Evolutionary conservation across 2,329 filamentous ascomycete genomes (phyloP), one percentile per base, ranked within the genome.

Genomic region (Saccharata proteae): DNA sequence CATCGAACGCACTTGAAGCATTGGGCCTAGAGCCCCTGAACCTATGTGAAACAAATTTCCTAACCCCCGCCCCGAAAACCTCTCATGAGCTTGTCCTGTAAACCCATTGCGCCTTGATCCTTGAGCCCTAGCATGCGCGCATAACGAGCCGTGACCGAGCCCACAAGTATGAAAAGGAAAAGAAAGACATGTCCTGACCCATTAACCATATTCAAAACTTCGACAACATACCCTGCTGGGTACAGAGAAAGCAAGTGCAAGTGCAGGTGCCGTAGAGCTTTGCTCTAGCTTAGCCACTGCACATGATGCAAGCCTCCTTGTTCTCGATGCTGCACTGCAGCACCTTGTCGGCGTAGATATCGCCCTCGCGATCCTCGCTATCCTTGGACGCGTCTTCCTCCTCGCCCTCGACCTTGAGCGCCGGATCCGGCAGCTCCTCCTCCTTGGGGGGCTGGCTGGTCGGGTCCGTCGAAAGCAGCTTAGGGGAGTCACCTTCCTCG

Each of bases 321-420:
- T 96, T 94, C 54, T 96, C 86, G 57, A 98, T 96, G 62, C 86
- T 94, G 68, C 90, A 98, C 47, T 77, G 74, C 54, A 98, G 65
- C 11, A 82, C 86, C 36, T 86, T 83, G 45, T 96, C 82, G 1
- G 88, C 88, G 59, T 93, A 98, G 46, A 98, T 98, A 54, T 98
- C 88, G 30, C 74, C 74, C 57, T 94, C 86, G 8, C 81, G 73
- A 43, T 79, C 76, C 41, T 77, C 72, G 48, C 70, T 84, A 40
- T 79, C 73, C 15, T 73, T 68, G 36, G 79, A 71, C 26, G 69
- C 69, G 46, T 92, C 85, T 52, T 93, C 84, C 3, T 72, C 69
- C 57, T 88, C 79, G 31, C 49, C 71, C 19, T 17, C 23, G 10
- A 30, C 23, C 30, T 63, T 59, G 20, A 68, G 45, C n/a, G 63